These are phyloP conservation scores for Russula emetica DNA, from an alignment of 768 basidiomycete species.

Conservation along the genomic window DNA sequence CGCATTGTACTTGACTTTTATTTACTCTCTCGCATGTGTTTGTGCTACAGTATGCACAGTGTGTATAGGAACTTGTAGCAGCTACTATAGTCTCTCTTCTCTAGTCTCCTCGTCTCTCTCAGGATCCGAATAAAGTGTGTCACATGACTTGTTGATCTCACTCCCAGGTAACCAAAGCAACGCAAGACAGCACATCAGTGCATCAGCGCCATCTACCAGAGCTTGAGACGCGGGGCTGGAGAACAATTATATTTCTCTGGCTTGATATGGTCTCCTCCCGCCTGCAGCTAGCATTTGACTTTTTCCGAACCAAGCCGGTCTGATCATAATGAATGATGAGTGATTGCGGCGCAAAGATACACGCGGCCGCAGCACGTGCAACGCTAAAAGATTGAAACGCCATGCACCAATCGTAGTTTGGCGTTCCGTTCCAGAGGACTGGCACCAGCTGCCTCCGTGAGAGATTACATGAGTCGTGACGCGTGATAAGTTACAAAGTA, in stretches of 20 bases:
- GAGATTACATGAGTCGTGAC: background rate
- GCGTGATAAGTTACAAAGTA: no score
- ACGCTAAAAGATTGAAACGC: background rate
- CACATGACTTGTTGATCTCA: background rate
- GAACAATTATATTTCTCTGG: background rate
- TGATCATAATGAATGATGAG: background rate
- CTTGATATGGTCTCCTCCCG: background rate
- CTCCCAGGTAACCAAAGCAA: background rate
- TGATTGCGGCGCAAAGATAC: no score
- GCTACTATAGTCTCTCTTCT: background rate
- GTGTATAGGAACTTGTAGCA: background rate
- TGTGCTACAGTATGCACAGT: background rate
- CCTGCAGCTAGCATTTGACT: background rate
- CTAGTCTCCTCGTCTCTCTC: no score
- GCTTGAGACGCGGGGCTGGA: background rate
- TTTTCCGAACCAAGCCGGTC: background rate
- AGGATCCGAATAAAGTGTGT: background rate
- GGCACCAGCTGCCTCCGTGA: background rate
- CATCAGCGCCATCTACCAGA: background rate
- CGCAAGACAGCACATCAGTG: background rate
- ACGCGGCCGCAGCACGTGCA: no score
- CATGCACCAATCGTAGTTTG: background rate
- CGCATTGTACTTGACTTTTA: background rate
- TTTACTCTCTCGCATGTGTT: background rate
- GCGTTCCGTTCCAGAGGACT: background rate